Evolutionary conservation across 768 basidiomycete species (phyloP), one percentile per base, ranked within the genome.

Genomic region (Antrodiella citrinella): DNA sequence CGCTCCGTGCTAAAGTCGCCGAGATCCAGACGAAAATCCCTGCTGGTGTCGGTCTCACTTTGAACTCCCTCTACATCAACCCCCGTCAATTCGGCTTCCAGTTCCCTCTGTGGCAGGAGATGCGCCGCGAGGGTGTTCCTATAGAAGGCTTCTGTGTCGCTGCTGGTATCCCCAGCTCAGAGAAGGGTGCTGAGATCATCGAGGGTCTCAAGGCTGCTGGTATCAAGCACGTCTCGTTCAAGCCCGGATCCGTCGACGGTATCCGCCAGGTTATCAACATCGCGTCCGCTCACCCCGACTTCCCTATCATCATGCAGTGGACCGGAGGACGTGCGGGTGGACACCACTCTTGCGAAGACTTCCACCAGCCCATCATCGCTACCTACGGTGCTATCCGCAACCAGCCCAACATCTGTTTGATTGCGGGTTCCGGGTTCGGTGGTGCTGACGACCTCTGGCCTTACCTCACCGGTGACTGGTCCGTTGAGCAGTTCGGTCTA

Each of bases 131-230:
- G 66, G 95, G 95, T 50, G 71, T 94, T 2, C 96, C 96, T 11
- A 75, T 98, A 54, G 95, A 99, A 72, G 96, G 96, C n/a, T 95
- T 99, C 71, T 97, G 94, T 64, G 91, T 98, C 52, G 96, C 95
- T 38, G 96, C 96, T 43, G 96, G 95, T 62, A 90, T 99, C 58
- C 96, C 96, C 7, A 88, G 80, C 58, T 91, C 91, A 1, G 96
- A 98, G 70, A 99, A 98, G 69, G 94, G 95, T 2, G 84, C 84
- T 42, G 95, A 98, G 69, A 97, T 99, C 69, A 96, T 98, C 56
- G 80, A 75, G 12, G 90, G 84, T 2, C 72, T 99, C 44, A 78
- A 77, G 58, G 69, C 65, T 25, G 86, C 88, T 46, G 95, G 95
- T 20, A 95, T 98, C 67, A 90, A 87, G 69, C 96, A 99, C 64